phyloP scores from a whole-genome alignment of 2,329 filamentous ascomycete species.

The Ceratocystis ficicola region DNA sequence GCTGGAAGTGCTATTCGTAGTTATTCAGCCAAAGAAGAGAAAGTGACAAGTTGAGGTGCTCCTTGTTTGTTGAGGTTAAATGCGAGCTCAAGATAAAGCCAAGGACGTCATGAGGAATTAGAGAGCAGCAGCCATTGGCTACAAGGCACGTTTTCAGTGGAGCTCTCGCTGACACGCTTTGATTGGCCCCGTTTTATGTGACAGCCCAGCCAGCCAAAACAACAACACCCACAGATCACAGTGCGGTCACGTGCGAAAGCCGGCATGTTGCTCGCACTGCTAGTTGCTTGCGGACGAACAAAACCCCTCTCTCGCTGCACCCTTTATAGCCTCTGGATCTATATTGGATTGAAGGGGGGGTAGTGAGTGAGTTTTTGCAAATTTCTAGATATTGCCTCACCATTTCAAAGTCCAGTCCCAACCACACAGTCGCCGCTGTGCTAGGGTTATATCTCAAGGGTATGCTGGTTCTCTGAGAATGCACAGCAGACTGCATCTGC shows the following conservation, averaged over 20 bases:
- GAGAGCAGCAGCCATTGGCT: neutral
- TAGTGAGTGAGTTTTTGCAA: too few relatives aligned
- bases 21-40: neutral
- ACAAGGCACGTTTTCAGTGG: neutral
- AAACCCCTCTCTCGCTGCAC: neutral
- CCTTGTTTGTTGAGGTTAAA: neutral
- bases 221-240: neutral
- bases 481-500: too few relatives aligned
- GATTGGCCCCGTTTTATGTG: constrained; percentile 3
- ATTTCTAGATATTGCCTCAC: neutral
- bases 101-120: constrained; percentile 8
- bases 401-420: neutral
- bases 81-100: neutral
- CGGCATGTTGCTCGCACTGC: neutral
- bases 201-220: neutral
- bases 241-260: neutral
- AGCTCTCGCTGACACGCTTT: neutral
- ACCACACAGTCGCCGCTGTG: too few relatives aligned
- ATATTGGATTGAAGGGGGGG: too few relatives aligned
- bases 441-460: too few relatives aligned
- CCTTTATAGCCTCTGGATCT: too few relatives aligned
- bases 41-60: neutral
- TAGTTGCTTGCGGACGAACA: neutral
- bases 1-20: neutral
- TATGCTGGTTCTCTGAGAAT: too few relatives aligned